Conservation (phyloP, 495 filamentous ascomycete species). For the Penicillium verhagenii region DNA sequence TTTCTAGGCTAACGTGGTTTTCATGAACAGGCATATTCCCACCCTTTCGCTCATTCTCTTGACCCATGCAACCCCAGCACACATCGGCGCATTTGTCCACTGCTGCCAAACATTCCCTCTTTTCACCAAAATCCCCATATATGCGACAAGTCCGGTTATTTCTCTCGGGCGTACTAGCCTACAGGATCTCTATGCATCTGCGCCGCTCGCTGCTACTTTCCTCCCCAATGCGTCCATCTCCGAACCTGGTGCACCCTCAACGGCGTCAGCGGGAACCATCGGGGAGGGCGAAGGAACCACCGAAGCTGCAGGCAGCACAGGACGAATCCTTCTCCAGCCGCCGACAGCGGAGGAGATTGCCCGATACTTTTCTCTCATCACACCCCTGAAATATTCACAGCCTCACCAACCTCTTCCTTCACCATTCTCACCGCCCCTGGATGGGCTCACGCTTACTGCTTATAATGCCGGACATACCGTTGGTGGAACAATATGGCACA, state of each 20-base stretch:
- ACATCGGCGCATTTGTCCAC: constrained; percentile 91
- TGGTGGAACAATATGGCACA: constrained; percentile 97
- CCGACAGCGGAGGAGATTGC: constrained; percentile 87
- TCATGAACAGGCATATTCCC: constrained; percentile 71
- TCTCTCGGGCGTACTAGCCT: constrained; percentile 86
- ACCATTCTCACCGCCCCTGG: constrained; percentile 81
- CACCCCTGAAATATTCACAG: constrained; percentile 94
- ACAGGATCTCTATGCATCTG: constrained; percentile 89
- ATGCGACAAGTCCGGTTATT: constrained; percentile 91
- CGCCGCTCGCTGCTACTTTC: constrained; percentile 79
- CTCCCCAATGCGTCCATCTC: constrained; percentile 67
- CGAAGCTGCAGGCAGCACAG: constrained; percentile 27
- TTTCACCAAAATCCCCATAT: constrained; percentile 92
- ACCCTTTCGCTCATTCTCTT: constrained; percentile 92
- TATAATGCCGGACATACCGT: constrained; percentile 96
- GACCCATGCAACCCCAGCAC: constrained; percentile 86
- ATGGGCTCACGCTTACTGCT: constrained; percentile 92
- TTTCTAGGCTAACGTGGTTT: constrained; percentile 12
- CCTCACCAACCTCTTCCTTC: constrained; percentile 84
- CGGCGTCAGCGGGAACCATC: constrained; percentile 33
- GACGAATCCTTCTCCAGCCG: constrained; percentile 69
- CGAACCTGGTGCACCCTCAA: constrained; percentile 57
- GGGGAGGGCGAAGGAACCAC: constrained; percentile 21
- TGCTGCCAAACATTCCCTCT: constrained; percentile 95
- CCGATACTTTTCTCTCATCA: constrained; percentile 87